Percentiles rank a stretch among this genome's conserved stretches.
Evolutionary conservation across 2,329 filamentous ascomycete species (phyloP).

Genomic region (Ophiostoma tasmaniense): DNA sequence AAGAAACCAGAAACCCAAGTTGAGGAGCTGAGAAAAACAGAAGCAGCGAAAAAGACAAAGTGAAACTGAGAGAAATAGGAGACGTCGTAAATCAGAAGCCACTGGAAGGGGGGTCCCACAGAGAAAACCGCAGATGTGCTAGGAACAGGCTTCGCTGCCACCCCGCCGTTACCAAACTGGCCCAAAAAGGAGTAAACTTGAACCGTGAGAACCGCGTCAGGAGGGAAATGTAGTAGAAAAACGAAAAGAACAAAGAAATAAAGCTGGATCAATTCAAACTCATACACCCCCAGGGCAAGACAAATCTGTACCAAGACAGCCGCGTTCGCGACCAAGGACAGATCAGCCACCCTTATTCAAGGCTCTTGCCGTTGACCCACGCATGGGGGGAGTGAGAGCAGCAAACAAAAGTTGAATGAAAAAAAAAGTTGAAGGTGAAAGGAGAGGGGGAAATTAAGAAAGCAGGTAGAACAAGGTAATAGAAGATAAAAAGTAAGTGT

Average conservation of each 20-base stretch:
- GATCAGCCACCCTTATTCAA: background rate
- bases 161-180: constrained; percentile 7
- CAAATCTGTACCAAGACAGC: background rate
- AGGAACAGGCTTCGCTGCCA: constrained; percentile 16
- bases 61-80: background rate
- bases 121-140: background rate
- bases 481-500: background rate
- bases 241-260: background rate
- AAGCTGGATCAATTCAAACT: background rate
- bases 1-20: background rate
- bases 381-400: background rate
- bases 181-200: background rate
- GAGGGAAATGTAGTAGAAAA: background rate
- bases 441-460: background rate
- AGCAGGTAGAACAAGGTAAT: background rate
- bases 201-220: background rate
- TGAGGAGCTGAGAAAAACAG: background rate
- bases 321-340: background rate
- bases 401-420: background rate
- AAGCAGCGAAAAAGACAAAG: background rate
- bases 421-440: background rate
- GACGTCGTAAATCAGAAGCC: background rate
- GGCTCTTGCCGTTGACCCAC: constrained; percentile 3
- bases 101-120: background rate
- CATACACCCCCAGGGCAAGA: background rate